A percentile compares a stretch with the other conserved stretches of the same genome.
Evolutionary conservation across 352 stramenopile species (phyloP).

Genomic region (Phytophthora agathidicida): DNA sequence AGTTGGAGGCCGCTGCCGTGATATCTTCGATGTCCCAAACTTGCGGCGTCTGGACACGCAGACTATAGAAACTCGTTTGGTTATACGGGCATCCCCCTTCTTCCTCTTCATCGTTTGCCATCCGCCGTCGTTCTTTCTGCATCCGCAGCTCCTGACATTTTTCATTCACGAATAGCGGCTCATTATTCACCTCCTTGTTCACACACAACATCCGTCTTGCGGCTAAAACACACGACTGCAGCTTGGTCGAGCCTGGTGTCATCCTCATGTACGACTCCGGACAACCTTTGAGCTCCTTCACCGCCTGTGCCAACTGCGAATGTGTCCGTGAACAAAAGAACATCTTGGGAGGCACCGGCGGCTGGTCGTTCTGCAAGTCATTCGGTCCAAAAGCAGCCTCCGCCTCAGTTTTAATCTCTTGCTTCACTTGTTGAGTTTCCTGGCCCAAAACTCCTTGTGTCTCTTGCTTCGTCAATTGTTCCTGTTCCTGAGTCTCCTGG

Average conservation of each 20-base stretch:
- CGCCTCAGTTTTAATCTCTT: not conserved
- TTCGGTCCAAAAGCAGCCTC: slow-evolving; percentile 3
- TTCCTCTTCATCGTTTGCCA: slow-evolving; percentile 24
- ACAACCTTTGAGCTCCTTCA: slow-evolving; percentile 78
- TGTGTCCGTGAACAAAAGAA: slow-evolving; percentile 88
- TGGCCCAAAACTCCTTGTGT: slow-evolving; percentile 9
- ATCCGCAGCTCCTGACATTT: slow-evolving; percentile 58
- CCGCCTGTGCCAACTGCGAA: slow-evolving; percentile 77
- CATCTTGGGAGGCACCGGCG: slow-evolving; percentile 53
- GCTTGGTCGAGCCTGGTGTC: slow-evolving; percentile 36
- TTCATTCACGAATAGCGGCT: slow-evolving; percentile 60
- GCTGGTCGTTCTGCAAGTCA: slow-evolving; percentile 5
- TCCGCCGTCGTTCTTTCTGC: slow-evolving; percentile 23
- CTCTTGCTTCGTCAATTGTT: not conserved
- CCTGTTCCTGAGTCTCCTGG: not conserved
- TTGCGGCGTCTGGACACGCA: slow-evolving; percentile 45
- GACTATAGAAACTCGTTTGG: slow-evolving; percentile 38
- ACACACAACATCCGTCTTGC: slow-evolving; percentile 79
- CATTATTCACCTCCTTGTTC: slow-evolving; percentile 66
- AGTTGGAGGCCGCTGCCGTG: slow-evolving; percentile 54
- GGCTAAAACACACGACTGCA: slow-evolving; percentile 76
- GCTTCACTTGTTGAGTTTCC: slow-evolving; percentile 6
- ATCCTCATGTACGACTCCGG: slow-evolving; percentile 52
- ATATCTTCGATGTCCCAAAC: slow-evolving; percentile 88
- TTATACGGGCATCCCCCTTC: slow-evolving; percentile 62